phyloP scores from a whole-genome alignment of 1,284 basidiomycete species.

The Sphagnurus paluster region DNA sequence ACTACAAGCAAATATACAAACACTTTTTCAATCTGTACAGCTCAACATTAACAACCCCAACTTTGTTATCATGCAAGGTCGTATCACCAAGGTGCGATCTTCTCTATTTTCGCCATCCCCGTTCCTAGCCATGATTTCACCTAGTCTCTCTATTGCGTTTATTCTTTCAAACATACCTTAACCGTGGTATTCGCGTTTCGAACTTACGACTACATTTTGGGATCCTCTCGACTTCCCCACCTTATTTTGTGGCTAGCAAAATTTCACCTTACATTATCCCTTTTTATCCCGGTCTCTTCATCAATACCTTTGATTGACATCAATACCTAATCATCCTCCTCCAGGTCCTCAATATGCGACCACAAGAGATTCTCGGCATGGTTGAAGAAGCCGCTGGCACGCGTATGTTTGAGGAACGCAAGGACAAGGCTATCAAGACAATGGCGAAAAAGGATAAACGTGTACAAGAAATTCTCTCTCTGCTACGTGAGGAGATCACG shows the following conservation, averaged over 20 bases:
- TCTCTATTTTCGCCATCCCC: background rate
- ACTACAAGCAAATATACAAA: slow-evolving; percentile 86
- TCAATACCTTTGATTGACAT: no score
- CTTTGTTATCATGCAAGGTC: slow-evolving; percentile 99
- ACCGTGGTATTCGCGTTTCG: no score
- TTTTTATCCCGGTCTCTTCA: no score
- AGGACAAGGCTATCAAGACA: slow-evolving; percentile 96
- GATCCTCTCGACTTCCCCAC: no score
- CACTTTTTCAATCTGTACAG: slow-evolving; percentile 95
- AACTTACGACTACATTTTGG: no score
- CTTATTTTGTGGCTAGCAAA: no score
- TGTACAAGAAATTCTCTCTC: slow-evolving; percentile 84
- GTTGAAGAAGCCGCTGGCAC: slow-evolving; percentile 99
- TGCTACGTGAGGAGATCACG: slow-evolving; percentile 89
- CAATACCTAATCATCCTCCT: background rate
- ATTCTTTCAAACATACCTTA: no score
- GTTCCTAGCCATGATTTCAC: background rate
- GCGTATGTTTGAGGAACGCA: slow-evolving; percentile 98
- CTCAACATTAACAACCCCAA: slow-evolving; percentile 99
- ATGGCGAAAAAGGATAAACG: slow-evolving; percentile 99
- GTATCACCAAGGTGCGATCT: slow-evolving; percentile 78
- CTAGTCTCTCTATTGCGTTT: no score
- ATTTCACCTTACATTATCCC: no score
- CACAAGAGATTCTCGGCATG: slow-evolving; percentile 97
- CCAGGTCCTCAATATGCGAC: slow-evolving; percentile 98